Evolutionary conservation across 345 rosid genomes (phyloP).

Genomic region (Rhizophora mangle): DNA sequence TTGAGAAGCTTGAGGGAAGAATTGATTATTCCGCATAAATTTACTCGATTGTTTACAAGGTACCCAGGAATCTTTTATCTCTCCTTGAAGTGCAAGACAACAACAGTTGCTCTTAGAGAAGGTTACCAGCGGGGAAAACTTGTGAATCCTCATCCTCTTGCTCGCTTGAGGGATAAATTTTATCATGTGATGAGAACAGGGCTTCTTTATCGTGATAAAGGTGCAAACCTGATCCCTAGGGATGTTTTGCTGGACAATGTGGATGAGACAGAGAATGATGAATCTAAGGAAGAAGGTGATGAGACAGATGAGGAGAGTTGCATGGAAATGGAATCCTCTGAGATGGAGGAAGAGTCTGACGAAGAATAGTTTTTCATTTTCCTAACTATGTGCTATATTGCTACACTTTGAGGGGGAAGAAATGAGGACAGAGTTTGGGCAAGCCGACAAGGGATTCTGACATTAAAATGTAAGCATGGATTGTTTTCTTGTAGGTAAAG

Average conservation of each 20-base stretch:
- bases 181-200: constrained; percentile 92
- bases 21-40: constrained; percentile 76
- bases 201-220: constrained; percentile 72
- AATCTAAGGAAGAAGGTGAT: constrained; percentile 51
- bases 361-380: constrained; percentile 24
- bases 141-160: constrained; percentile 80
- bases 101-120: constrained; percentile 82
- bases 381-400: background rate
- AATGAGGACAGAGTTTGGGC: constrained; percentile 1
- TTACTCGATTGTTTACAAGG: constrained; percentile 82
- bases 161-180: constrained; percentile 63
- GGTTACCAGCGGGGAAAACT: constrained; percentile 75
- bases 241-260: constrained; percentile 42
- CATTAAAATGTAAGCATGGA: background rate
- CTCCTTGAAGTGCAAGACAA: constrained; percentile 90
- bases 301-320: constrained; percentile 41
- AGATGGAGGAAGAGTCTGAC: constrained; percentile 43
- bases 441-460: constrained; percentile 1
- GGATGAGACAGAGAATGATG: constrained; percentile 36
- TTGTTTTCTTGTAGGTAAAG: background rate
- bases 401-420: background rate
- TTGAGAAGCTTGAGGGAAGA: constrained; percentile 83
- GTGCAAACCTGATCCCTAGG: constrained; percentile 46
- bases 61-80: constrained; percentile 96
- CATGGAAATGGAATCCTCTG: constrained; percentile 46